Conservation (phyloP, 2,329 filamentous ascomycete genomes). For the Trichoderma arundinaceum region DNA sequence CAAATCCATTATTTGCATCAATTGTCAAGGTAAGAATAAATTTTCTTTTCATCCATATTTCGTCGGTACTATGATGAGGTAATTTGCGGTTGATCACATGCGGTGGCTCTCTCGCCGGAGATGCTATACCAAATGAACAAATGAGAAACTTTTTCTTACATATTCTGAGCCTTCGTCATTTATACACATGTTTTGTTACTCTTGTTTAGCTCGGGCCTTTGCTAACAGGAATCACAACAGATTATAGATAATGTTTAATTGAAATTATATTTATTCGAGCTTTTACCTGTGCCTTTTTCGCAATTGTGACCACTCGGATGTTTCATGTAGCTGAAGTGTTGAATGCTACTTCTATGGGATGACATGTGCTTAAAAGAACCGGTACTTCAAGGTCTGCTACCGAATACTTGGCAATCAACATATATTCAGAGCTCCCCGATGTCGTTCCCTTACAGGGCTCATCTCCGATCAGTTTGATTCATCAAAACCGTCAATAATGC, state of each 20-base stretch:
- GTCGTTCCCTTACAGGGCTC: neutral
- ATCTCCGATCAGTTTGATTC: neutral
- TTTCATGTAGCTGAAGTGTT: neutral
- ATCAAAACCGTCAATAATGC: neutral
- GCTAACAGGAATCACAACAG: conserved; percentile 22
- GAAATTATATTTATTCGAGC: neutral
- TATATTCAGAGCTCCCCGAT: too few relatives aligned
- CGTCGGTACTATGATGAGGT: conserved; percentile 73
- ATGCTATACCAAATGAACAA: conserved; percentile 74
- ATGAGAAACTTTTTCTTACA: conserved; percentile 99
- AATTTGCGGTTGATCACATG: conserved; percentile 98
- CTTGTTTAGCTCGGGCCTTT: neutral
- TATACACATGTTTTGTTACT: conserved; percentile 36
- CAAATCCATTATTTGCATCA: neutral
- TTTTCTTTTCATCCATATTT: conserved; percentile 29
- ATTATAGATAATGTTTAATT: conserved; percentile 10
- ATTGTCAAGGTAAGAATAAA: conserved; percentile 40
- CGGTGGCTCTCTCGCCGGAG: conserved; percentile 90
- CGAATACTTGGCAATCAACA: too few relatives aligned
- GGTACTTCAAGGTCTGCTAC: too few relatives aligned
- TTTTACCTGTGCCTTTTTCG: neutral
- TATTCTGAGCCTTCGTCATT: conserved; percentile 75
- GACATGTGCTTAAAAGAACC: too few relatives aligned
- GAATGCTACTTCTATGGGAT: too few relatives aligned
- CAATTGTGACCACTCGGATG: neutral